Conservation (phyloP, 2,329 filamentous ascomycete species). For the Proliferodiscus dingleyae region DNA sequence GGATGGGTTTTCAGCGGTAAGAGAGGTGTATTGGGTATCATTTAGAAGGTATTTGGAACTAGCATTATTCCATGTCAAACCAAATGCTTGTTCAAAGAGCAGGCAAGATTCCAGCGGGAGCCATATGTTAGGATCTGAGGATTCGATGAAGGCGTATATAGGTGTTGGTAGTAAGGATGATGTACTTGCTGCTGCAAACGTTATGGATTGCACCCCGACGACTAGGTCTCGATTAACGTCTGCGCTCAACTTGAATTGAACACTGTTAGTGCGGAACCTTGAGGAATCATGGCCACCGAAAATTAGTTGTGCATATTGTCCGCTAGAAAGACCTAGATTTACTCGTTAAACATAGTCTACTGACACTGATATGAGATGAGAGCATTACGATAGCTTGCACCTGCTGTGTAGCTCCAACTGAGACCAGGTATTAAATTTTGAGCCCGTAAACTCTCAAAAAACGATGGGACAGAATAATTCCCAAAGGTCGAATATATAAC, state of each 20-base stretch:
- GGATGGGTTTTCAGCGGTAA: slow-evolving; percentile 26
- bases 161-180: slow-evolving; percentile 14
- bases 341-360: too few species aligned
- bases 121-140: slow-evolving; percentile 35
- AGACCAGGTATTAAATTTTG: slow-evolving; percentile 33
- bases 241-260: slow-evolving; percentile 34
- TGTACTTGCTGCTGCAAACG: slow-evolving; percentile 14
- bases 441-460: slow-evolving; percentile 33
- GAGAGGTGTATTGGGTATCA: slow-evolving; percentile 15
- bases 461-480: slow-evolving; percentile 32
- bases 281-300: slow-evolving; percentile 37
- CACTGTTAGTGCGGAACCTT: slow-evolving; percentile 33
- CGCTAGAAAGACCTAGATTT: slow-evolving; percentile 16
- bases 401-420: slow-evolving; percentile 39
- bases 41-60: slow-evolving; percentile 32
- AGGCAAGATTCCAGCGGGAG: slow-evolving; percentile 32
- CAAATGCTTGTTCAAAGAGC: slow-evolving; percentile 30
- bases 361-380: not conserved
- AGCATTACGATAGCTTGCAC: slow-evolving; percentile 35
- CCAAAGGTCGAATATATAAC: slow-evolving; percentile 33
- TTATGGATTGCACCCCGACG: slow-evolving; percentile 32
- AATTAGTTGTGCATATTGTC: slow-evolving; percentile 35
- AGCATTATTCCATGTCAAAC: slow-evolving; percentile 32
- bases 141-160: slow-evolving; percentile 33
- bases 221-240: slow-evolving; percentile 36